Percentiles rank a stretch among this genome's conserved stretches.
phyloP scores from a whole-genome alignment of 1,139 yeast genomes.

The Pichia sp. region DNA sequence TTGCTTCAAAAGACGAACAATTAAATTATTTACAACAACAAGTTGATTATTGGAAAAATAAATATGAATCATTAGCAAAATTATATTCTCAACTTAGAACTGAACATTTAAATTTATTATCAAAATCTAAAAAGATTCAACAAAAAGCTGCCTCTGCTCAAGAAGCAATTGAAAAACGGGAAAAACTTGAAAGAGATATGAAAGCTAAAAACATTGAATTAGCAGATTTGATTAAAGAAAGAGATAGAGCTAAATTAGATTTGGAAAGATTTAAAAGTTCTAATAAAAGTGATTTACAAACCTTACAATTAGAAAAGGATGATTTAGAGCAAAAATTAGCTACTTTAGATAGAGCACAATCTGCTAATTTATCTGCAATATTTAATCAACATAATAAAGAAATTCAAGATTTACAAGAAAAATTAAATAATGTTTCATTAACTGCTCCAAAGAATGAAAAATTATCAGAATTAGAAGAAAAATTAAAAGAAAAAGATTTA shows the following conservation, averaged over 20 bases:
- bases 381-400: constrained; percentile 60
- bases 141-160: constrained; percentile 90
- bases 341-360: constrained; percentile 60
- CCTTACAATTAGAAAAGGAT: constrained; percentile 59
- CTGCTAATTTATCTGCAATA: constrained; percentile 56
- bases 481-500: constrained; percentile 62
- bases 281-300: constrained; percentile 63
- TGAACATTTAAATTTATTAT: constrained; percentile 76
- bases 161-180: constrained; percentile 82
- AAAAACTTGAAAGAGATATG: constrained; percentile 74
- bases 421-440: constrained; percentile 31
- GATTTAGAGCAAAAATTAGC: constrained; percentile 55
- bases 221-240: constrained; percentile 82
- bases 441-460: constrained; percentile 15
- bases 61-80: constrained; percentile 86
- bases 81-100: constrained; percentile 86
- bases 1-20: constrained; percentile 73
- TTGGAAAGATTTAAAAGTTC: constrained; percentile 65
- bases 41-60: constrained; percentile 70
- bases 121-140: constrained; percentile 77
- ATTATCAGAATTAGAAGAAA: constrained; percentile 36
- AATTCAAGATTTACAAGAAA: constrained; percentile 37
- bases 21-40: constrained; percentile 68
- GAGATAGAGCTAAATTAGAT: constrained; percentile 84
- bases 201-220: constrained; percentile 81